Conservation (phyloP, 2,329 filamentous ascomycete genomes). For the Hypomyces perniciosus region DNA sequence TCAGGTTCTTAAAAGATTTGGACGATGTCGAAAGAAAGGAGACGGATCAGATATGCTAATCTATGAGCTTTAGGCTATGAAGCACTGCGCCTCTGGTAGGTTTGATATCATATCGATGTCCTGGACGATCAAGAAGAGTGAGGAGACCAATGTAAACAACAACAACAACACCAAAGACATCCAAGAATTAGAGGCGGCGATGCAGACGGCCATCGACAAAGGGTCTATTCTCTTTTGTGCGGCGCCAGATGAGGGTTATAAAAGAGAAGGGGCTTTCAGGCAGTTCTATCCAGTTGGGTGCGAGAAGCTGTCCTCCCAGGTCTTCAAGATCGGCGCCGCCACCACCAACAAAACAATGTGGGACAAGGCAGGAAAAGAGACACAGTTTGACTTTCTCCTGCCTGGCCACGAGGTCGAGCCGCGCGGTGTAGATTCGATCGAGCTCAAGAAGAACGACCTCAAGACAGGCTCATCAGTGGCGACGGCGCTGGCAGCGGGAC, state of each 20-base stretch:
- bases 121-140: background rate
- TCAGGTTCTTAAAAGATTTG: background rate
- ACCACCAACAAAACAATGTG: background rate
- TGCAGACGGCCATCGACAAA: background rate
- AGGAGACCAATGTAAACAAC: background rate
- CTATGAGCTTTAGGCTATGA: background rate
- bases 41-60: no score
- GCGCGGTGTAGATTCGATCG: background rate
- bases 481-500: background rate
- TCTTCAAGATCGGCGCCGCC: background rate
- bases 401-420: background rate
- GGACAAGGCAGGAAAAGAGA: background rate
- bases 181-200: background rate
- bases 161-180: background rate
- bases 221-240: background rate
- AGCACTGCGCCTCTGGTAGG: background rate
- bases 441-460: background rate
- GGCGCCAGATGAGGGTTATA: background rate
- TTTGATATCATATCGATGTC: conserved; percentile 3
- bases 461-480: background rate
- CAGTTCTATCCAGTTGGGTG: background rate
- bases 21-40: no score
- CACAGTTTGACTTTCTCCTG: background rate
- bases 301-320: background rate
- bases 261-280: background rate